These are phyloP conservation scores for Eimeria falciformis DNA, from an alignment of 169 alveolate genomes.

Conservation along the genomic window DNA sequence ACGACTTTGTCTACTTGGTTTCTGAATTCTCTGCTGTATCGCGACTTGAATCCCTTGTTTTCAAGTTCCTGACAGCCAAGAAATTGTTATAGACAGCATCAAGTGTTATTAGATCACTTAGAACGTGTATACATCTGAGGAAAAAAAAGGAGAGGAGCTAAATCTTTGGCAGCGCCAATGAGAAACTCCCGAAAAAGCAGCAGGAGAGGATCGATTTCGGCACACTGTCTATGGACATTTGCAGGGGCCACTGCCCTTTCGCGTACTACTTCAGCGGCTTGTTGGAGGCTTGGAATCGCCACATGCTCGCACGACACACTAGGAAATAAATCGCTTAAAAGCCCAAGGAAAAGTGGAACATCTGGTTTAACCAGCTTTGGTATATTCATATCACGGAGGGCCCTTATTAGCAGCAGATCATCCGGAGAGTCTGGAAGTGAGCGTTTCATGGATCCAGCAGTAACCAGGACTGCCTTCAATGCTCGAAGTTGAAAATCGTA, in stretches of 20 bases:
- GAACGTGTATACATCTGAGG: too few species aligned
- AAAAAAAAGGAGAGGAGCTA: too few species aligned
- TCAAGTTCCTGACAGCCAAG: conserved; percentile 76
- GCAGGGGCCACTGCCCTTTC: background rate
- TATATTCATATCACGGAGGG: conserved; percentile 96
- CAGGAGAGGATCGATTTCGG: too few species aligned
- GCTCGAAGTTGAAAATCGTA: conserved; percentile 99
- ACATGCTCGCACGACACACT: conserved; percentile 90
- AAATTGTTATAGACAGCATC: conserved; percentile 29
- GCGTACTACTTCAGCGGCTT: conserved; percentile 71
- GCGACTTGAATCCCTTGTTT: conserved; percentile 76
- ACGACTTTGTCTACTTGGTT: conserved; percentile 92
- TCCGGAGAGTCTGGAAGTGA: conserved; percentile 94
- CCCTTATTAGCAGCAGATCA: conserved; percentile 96
- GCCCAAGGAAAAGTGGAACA: conserved; percentile 94
- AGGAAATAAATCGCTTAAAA: conserved; percentile 96
- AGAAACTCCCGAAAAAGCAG: too few species aligned
- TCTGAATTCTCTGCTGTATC: conserved; percentile 85
- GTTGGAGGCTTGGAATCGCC: conserved; percentile 90
- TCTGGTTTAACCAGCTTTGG: conserved; percentile 95
- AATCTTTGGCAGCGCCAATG: too few species aligned
- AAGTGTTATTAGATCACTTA: too few species aligned
- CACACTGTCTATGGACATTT: too few species aligned
- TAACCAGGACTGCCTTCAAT: conserved; percentile 95
- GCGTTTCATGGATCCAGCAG: conserved; percentile 97